Percentiles rank a stretch among this genome's conserved stretches.
phyloP scores from a whole-genome alignment of 73 alveolate species.

The Paramecium tetraurelia region DNA sequence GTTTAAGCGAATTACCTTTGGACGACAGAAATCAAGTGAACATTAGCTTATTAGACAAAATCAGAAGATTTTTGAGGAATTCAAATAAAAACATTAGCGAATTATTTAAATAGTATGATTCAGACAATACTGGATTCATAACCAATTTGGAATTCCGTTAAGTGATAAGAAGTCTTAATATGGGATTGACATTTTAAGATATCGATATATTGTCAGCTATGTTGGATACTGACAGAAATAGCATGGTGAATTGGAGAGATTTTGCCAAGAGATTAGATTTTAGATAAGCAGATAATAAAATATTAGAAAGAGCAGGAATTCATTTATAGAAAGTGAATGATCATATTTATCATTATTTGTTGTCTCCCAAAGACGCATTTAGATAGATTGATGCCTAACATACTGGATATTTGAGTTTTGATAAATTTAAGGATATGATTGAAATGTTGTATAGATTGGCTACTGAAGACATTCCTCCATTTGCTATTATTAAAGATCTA shows the following conservation, averaged over 20 bases:
- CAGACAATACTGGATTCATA: conserved; percentile 73
- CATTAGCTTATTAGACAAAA: conserved; percentile 36
- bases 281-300: conserved; percentile 67
- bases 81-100: conserved; percentile 58
- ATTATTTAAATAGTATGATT: conserved; percentile 72
- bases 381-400: conserved; percentile 70
- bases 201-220: conserved; percentile 71
- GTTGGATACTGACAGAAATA: conserved; percentile 77
- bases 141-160: conserved; percentile 81
- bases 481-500: conserved; percentile 86
- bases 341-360: conserved; percentile 75
- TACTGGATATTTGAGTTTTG: conserved; percentile 71
- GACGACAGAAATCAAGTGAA: conserved; percentile 10
- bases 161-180: conserved; percentile 76
- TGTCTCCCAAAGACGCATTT: conserved; percentile 89
- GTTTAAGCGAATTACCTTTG: conserved; percentile 40
- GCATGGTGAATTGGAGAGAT: conserved; percentile 81
- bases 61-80: conserved; percentile 69
- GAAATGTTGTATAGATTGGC: conserved; percentile 75
- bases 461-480: conserved; percentile 84
- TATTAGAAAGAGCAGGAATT: conserved; percentile 70
- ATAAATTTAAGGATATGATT: conserved; percentile 70
- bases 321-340: conserved; percentile 78
- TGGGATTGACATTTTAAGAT: conserved; percentile 80
- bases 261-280: conserved; percentile 73